Evolutionary conservation across 2,329 filamentous ascomycete species (phyloP).

Genomic region (Fusarium longipes): DNA sequence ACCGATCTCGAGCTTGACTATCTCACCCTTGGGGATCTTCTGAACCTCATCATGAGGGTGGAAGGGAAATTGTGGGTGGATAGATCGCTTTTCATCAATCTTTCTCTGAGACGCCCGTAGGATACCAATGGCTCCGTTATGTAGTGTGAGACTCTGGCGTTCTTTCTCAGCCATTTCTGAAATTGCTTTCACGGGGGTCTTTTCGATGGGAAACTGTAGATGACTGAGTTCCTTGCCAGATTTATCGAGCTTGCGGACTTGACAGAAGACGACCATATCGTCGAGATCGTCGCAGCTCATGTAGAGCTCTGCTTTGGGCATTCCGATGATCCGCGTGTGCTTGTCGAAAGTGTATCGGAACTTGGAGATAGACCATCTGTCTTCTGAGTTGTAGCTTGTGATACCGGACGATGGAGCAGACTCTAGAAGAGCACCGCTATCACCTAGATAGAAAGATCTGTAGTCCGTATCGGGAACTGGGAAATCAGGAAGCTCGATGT

Average conservation of each 20-base stretch:
- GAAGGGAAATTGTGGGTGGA: conserved; percentile 19
- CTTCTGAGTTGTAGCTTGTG: conserved; percentile 21
- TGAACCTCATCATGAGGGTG: conserved; percentile 21
- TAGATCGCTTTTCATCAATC: conserved; percentile 3
- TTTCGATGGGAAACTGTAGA: conserved; percentile 18
- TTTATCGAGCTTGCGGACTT: conserved; percentile 21
- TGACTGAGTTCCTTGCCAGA: conserved; percentile 17
- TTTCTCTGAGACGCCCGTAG: conserved; percentile 14
- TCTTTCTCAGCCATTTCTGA: conserved; percentile 17
- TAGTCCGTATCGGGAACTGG: conserved; percentile 21
- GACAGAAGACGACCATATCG: conserved; percentile 17
- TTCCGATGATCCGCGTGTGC: conserved; percentile 18
- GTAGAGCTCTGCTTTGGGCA: conserved; percentile 31
- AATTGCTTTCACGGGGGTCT: conserved; percentile 8
- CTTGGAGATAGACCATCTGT: conserved; percentile 32
- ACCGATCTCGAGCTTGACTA: conserved; percentile 23
- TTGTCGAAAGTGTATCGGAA: conserved; percentile 28
- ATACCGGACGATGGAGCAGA: background rate
- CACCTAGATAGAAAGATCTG: conserved; percentile 15
- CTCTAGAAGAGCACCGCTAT: background rate
- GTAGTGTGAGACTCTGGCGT: conserved; percentile 11
- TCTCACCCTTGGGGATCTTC: conserved; percentile 12
- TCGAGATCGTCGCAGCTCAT: conserved; percentile 34
- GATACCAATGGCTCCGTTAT: conserved; percentile 22
- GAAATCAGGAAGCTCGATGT: conserved; percentile 31